Evolutionary conservation across 345 rosid genomes (phyloP), one percentile per base, ranked within the genome.

Genomic region (Eucalyptus pauciflora): DNA sequence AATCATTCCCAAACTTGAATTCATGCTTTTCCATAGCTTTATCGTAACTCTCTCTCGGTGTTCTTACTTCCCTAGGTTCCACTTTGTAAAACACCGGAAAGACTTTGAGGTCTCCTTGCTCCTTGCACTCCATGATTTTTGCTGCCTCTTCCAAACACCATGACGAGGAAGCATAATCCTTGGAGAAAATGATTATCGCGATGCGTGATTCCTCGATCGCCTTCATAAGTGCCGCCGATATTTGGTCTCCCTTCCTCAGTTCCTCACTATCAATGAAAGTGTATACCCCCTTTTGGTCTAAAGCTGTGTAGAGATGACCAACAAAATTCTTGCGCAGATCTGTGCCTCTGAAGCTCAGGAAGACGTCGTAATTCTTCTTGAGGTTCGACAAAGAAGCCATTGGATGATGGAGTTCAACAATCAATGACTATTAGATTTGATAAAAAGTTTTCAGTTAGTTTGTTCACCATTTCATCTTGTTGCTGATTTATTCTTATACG

Each of bases 401-500:
- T 49, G 50, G 50, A 12, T 49, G 50, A 49, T 49, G 50, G 14
- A 49, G 14, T 49, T 48, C 50, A 48, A 48, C 50, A 48, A 48
- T 48, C 50, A 48, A 48, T 0, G 50, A 49, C 50, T 49, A 12
- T 12, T 12, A 49, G 50, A 0, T 49, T 49, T 49, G 50, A 49
- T 0, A 49, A 0, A 0, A 0, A 0, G 50, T 49, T 49, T 49
- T 49, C 2, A 49, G 14, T 0, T 49, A 49, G 50, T 0, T 11
- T 41, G 41, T 41, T 41, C 41, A 41, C 41, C 41, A 41, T 41
- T 41, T 41, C 41, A 37, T 37, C 41, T 37, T 37, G 1, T 41
- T 41, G 41, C 5, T 41, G 1, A 41, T 41, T 1, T 41, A 41
- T 41, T 41, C 41, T 41, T 41, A 41, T 41, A 41, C 5, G 4